Base-by-base conservation (phyloP, 306 rosid species). In the Castanopsis chinensis region DNA sequence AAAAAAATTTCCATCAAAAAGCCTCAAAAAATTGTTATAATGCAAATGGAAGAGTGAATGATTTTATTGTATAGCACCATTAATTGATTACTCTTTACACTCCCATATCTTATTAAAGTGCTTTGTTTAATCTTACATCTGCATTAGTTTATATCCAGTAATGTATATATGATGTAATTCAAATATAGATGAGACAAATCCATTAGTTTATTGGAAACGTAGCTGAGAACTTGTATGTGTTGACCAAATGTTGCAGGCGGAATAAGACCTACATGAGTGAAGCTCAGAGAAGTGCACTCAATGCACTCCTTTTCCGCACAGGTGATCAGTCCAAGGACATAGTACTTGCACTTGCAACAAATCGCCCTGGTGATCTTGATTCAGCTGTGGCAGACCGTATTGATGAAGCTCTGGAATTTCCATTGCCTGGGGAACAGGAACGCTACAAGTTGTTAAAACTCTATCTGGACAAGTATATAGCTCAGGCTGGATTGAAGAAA, bases 251-350 rank as follows among this genome's bases (percentile, higher is more conserved):
- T 89, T 87, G 76, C 85, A 96, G 99, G 91, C 86, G 97, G 73
- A 96, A 96, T 87, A 93, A 96, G 90, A 93, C 96, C 80, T 96
- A 93, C 43, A 96, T 93, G 99, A 91, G 98, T 88, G 98, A 96
- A 88, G 99, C 99, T 30, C 99, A 96, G 87, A 91, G 99, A 89
- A 96, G 99, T 85, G 98, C 98, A 23, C 91, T 96, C 30, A 96
- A 96, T 73, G 99, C 99, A 15, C 97, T 96, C 70, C 98, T 96
- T 65, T 96, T 91, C 85, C 98, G 98, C 43, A 93, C 98, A 0
- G 99, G 98, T 79, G 99, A 96, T 83, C 99, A 93, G 80, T 96
- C 99, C 51, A 96, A 96, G 79, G 99, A 96, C 86, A 93, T 96
- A 69, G 99, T 93, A 55, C 99, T 95, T 82, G 99, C 97, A 73